Conservation (phyloP, 2,329 filamentous ascomycete genomes). For the Raffaelea albimanens region DNA sequence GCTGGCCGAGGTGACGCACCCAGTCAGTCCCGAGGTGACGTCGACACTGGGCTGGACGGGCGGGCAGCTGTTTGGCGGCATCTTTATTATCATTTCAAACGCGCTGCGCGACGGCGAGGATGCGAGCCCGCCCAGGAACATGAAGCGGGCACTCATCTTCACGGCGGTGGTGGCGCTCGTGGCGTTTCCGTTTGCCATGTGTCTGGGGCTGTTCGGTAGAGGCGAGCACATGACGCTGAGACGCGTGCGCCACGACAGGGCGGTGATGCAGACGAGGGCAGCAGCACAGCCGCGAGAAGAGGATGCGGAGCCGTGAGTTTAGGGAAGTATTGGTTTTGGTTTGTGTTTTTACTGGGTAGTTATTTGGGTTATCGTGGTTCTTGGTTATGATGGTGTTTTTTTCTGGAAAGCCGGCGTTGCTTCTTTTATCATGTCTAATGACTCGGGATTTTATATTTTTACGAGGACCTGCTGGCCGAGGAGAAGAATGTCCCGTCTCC, state of each 20-base stretch:
- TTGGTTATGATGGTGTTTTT: too few relatives aligned
- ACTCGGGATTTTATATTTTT: background rate
- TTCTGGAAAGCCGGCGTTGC: too few relatives aligned
- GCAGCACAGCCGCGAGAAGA: background rate
- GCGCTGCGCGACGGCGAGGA: slow-evolving; percentile 51
- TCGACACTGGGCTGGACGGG: slow-evolving; percentile 77
- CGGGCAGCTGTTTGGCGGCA: slow-evolving; percentile 74
- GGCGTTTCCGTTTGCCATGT: slow-evolving; percentile 57
- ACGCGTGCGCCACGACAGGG: slow-evolving; percentile 35
- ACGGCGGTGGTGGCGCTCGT: slow-evolving; percentile 61
- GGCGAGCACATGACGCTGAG: slow-evolving; percentile 38
- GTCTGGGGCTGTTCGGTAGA: slow-evolving; percentile 61
- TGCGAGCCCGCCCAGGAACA: slow-evolving; percentile 55
- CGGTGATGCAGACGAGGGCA: background rate
- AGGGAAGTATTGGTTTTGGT: too few relatives aligned
- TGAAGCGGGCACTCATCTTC: slow-evolving; percentile 70
- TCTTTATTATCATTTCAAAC: slow-evolving; percentile 78
- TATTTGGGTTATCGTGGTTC: too few relatives aligned
- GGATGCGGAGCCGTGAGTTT: too few relatives aligned
- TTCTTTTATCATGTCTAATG: background rate
- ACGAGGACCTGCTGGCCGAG: background rate
- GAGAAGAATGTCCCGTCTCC: too few relatives aligned
- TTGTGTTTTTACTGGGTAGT: too few relatives aligned
- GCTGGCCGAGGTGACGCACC: slow-evolving; percentile 78
- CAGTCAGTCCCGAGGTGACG: slow-evolving; percentile 76